Evolutionary conservation across 306 rosid genomes (phyloP), one percentile per base, ranked within the genome.

Genomic region (Parietaria judaica): DNA sequence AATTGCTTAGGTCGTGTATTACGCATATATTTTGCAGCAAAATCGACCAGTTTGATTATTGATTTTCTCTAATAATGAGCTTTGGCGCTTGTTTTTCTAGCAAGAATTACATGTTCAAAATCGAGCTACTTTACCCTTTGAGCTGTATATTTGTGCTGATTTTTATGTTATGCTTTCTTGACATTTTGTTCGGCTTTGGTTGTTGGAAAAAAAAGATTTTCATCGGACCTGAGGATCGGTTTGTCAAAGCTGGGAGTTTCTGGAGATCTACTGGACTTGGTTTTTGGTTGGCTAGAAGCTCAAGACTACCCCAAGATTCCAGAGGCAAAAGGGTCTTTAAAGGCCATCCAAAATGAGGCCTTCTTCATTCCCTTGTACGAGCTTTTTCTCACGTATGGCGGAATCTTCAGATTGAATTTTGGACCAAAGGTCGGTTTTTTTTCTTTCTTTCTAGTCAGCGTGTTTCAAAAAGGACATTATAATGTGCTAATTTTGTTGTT

Each of bases 381-480:
- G 68, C 96, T 92, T 65, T 88, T 71, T 80, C 89, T 88, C 71
- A 82, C 88, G 9, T 92, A 92, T 52, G 99, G 96, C 70, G 96
- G 95, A 52, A 77, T 88, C 77, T 92, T 88, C 74, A 77, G 96
- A 70, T 77, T 92, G 78, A 88, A 56, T 1, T 82, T 92, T 84
- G 99, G 99, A 66, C 99, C 99, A 56, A 92, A 92, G 99, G 96
- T 92, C 79, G 65, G 84, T 71, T 69, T 54, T 70, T 60, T 36
- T 46, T 52, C 38, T 16, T 13, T 57, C 13, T 60, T 72, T 15
- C 48, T n/a, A 14, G 8, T 41, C n/a, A 16, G 6, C 3, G 9
- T 49, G 53, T 49, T 14, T 14, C 11, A 23, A 36, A 14, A 11
- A 8, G 13, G 14, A 11, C 4, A 44, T 14, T 47, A 58, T 13